A percentile compares a stretch with the other conserved stretches of the same genome.
These are phyloP conservation scores for Pseudogymnoascus sp. DNA, from an alignment of 2,329 filamentous ascomycete species.

Conservation along the genomic window DNA sequence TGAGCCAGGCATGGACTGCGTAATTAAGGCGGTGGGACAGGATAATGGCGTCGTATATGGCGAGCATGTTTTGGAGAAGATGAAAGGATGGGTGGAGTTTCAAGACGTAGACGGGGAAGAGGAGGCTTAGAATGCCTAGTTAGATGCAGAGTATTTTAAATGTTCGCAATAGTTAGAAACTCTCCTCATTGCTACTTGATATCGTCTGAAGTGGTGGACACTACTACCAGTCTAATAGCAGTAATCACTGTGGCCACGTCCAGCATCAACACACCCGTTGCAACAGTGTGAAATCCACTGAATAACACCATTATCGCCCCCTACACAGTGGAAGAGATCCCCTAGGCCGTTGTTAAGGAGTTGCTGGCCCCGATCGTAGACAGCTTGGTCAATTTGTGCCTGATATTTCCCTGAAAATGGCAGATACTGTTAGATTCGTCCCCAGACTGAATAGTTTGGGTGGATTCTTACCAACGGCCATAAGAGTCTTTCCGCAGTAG, in stretches of 20 bases:
- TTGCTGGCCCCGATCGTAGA: neutral
- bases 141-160: neutral
- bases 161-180: neutral
- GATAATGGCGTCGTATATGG: slow-evolving; percentile 31
- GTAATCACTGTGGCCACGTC: neutral
- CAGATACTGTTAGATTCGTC: neutral
- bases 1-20: slow-evolving; percentile 35
- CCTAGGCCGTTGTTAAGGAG: neutral
- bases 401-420: neutral
- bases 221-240: neutral
- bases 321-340: neutral
- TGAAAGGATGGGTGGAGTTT: slow-evolving; percentile 37
- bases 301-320: neutral
- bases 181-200: neutral
- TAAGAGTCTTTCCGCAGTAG: neutral
- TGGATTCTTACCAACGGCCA: neutral
- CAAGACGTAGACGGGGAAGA: slow-evolving; percentile 23
- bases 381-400: neutral
- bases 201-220: neutral
- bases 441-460: too few species aligned
- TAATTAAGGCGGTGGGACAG: slow-evolving; percentile 29
- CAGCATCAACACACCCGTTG: neutral
- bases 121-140: neutral
- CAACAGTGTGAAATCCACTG: neutral
- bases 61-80: slow-evolving; percentile 34